A percentile compares a stretch with the other conserved stretches of the same genome.
These are phyloP conservation scores for Anisodus tanguticus DNA, from an alignment of 257 asterid species.

Conservation along the genomic window DNA sequence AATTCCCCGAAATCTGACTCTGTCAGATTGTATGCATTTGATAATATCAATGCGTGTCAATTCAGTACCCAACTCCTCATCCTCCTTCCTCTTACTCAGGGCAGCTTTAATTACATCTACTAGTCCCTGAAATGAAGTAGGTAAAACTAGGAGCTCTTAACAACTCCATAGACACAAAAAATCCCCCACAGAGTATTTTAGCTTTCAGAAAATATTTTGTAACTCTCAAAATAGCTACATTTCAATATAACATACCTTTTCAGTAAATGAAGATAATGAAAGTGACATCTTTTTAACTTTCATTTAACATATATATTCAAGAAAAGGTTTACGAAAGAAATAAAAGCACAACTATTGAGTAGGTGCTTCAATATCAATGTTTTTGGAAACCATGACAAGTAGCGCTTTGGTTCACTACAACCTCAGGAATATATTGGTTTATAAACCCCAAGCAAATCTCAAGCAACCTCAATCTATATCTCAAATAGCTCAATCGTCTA, in stretches of 20 bases:
- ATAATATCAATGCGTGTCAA: conserved; percentile 87
- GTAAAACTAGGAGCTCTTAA: neutral
- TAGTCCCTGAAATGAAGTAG: conserved; percentile 60
- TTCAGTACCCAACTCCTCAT: conserved; percentile 77
- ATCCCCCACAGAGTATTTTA: neutral
- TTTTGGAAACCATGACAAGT: conserved; percentile 11
- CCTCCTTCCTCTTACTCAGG: conserved; percentile 70
- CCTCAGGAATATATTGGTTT: neutral
- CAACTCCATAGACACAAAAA: neutral
- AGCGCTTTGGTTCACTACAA: neutral
- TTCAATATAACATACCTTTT: neutral
- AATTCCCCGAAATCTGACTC: conserved; percentile 90
- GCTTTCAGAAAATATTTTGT: neutral
- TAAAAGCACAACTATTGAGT: neutral
- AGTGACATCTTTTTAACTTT: neutral
- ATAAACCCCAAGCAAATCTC: conserved; percentile 17
- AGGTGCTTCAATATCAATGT: neutral
- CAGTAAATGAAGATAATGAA: neutral
- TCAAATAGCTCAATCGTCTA: conserved; percentile 17
- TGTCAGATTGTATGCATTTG: conserved; percentile 90
- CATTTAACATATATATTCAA: conserved; percentile 18
- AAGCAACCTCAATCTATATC: conserved; percentile 12
- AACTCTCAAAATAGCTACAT: conserved; percentile 5
- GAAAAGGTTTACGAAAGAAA: neutral
- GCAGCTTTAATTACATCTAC: conserved; percentile 65